Base-by-base conservation (phyloP, 192 early-diverging fungal species). In the Mortierella antarctica region DNA sequence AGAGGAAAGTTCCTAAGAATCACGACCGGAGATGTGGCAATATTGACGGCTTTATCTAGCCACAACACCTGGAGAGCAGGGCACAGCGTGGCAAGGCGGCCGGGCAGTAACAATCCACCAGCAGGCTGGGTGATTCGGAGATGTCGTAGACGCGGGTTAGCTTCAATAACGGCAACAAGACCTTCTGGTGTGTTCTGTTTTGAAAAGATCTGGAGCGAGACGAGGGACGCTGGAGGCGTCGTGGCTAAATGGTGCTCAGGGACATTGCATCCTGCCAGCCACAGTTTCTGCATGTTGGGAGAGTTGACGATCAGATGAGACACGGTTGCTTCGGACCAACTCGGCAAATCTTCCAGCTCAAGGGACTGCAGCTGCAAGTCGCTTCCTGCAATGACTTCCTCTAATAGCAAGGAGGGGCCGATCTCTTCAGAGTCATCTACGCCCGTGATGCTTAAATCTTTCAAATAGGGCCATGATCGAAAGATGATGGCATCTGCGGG, bases 401-500 rank as follows among this genome's bases (percentile, higher is more conserved):
- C 31, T 31, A 31, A 31, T 31, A 31, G 31, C 3, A 31, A 31
- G 31, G 31, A 2, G 31, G 31, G 31, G 31, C 31, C 31, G 31
- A 31, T 31, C 31, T 1, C 31, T 31, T 1, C 31, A 31, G 1
- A 31, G 31, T 31, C 31, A 31, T 46, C 59, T 9, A n/a, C 44
- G 23, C 42, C 59, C 20, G 18, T 42, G 18, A 69, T 69, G 5
- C 39, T 21, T 10, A 69, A 12, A 6, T 45, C 42, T 17, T 69
- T 64, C 4, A 73, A 56, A 39, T 57, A n/a, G 2, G 45, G 44
- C 62, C 62, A 73, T 4, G 41, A 18, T 15, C 23, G 4, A 50
- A 62, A 47, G 0, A 62, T 39, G 15, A 51, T 54, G 6, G 40
- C n/a, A 0, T 39, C 4, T 0, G 11, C 14, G 20, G 14, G 14